phyloP scores from a whole-genome alignment of 2,329 filamentous ascomycete genomes.

The Paramyrothecium sp. region DNA sequence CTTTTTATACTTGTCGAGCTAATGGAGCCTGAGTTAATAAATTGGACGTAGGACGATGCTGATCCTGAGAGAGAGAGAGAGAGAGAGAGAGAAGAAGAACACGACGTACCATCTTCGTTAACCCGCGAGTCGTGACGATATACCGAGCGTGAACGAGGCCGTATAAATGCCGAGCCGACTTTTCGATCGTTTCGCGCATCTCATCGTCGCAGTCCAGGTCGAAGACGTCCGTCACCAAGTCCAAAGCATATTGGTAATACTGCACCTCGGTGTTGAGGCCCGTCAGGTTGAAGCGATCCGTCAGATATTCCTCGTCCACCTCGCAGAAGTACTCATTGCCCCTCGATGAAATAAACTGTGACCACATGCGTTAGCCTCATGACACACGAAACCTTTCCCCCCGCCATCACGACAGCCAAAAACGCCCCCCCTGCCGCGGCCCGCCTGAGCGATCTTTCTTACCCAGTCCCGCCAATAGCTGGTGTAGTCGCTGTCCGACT shows the following conservation, averaged over 20 bases:
- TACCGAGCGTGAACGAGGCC: slow-evolving; percentile 95
- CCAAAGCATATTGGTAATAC: slow-evolving; percentile 98
- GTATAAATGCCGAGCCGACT: slow-evolving; percentile 92
- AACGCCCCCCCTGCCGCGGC: too few species aligned
- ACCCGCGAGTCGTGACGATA: slow-evolving; percentile 89
- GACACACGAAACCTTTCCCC: background rate
- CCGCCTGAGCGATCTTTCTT: slow-evolving; percentile 33
- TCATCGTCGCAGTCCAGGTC: slow-evolving; percentile 98
- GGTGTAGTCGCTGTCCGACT: slow-evolving; percentile 98
- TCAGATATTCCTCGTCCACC: slow-evolving; percentile 98
- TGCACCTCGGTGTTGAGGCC: slow-evolving; percentile 96
- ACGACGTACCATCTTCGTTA: slow-evolving; percentile 85
- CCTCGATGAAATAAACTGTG: slow-evolving; percentile 91
- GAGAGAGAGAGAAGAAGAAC: background rate
- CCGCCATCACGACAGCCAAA: background rate
- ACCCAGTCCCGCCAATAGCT: slow-evolving; percentile 99
- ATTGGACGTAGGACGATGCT: too few species aligned
- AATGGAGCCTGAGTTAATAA: slow-evolving; percentile 5
- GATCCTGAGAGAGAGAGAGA: background rate
- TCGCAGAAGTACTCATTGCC: slow-evolving; percentile 99
- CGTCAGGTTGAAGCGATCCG: slow-evolving; percentile 96
- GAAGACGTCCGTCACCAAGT: slow-evolving; percentile 96
- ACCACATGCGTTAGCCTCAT: background rate
- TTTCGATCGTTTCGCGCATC: slow-evolving; percentile 97
- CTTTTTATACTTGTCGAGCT: slow-evolving; percentile 99